Base-by-base conservation (phyloP, 176 grass and related monocot species). In the Pontederia paniculata region DNA sequence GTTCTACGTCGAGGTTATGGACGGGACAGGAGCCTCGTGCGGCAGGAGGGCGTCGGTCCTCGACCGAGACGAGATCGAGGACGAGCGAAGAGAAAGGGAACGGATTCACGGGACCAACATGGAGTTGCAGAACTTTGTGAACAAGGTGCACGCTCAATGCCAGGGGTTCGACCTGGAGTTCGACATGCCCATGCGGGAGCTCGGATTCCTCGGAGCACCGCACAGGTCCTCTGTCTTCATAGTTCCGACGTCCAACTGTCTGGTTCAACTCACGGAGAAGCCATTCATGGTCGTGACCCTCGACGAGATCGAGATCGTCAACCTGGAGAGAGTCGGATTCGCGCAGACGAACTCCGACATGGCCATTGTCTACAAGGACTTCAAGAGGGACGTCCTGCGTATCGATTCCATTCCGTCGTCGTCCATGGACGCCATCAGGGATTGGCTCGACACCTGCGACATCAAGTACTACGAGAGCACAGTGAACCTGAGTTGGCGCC, bases 401-500 rank as follows among this genome's bases (percentile, higher is more conserved):
- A 89, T 89, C 0, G 82, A 96, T 71, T 96, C 90, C 10, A 96
- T 96, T 50, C 90, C 82, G 7, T 83, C 85, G 9, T 44, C 76
- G 2, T 89, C 82, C 4, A 67, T 86, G 12, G 82, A 96, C 12
- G 71, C 77, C 50, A 86, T 96, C 62, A 96, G 89, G 70, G 90
- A 96, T 50, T 89, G 90, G 82, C 79, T 96, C 8, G 90, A 96
- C 53, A 83, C 90, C 85, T n/a, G 90, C 86, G n/a, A n/a, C n/a
- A n/a, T n/a, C n/a, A n/a, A n/a, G n/a, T n/a, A n/a, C 45, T 96
- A 96, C 4, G 90, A 96, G 76, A 89, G 82, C 56, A 85, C 76
- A 62, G 63, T 96, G 73, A 89, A 96, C 60, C 62, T 96, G 54
- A 89, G 86, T 52, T 96, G 85, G 90, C 81, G 85, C 4, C 82